Evolutionary conservation across 805 yeast species (phyloP), one percentile per base, ranked within the genome.

Genomic region (Tetrapisispora phaffii): DNA sequence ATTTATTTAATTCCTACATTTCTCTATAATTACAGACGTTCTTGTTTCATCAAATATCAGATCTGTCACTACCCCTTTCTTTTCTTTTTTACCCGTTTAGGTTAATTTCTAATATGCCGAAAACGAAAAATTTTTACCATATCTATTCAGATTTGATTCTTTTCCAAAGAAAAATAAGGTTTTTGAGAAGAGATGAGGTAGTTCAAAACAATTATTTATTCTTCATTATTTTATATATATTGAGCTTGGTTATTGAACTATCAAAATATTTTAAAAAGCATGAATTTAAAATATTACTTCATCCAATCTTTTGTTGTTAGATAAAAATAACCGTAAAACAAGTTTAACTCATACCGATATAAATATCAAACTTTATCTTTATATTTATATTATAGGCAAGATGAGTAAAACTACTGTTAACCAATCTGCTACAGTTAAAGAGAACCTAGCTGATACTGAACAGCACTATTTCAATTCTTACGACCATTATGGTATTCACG

Each of bases 401-500:
- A 55, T 53, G 58, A 51, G 56, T 39, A 57, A 63, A 44, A 57
- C 57, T 20, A 49, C 51, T 42, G 55, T 45, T 28, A 49, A 23
- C 16, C 63, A 57, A 5, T 78, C 81, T 42, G 90, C 90, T 42
- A 84, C 90, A 6, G 82, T 80, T 51, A 81, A 80, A 57, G 59
- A 69, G 29, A 47, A 69, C n/a, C 69, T 84, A 54, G 78, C 87
- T 23, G 77, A 78, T 62, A 66, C 76, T 39, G 97, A 90, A 61
- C 94, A 88, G 68, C 97, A 90, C 66, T 93, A 93, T 68, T 93
- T 93, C 71, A 75, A 81, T 43, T 90, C 97, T 2, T 93, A 93
- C 60, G 97, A 90, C 65, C 97, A 93, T 63, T 88, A 87, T 60
- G 96, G 96, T 44, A 93, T 93, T 60, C 99, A 93, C 63, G 98